Base-by-base conservation (phyloP, 768 basidiomycete genomes). In the Suillus alpinus region DNA sequence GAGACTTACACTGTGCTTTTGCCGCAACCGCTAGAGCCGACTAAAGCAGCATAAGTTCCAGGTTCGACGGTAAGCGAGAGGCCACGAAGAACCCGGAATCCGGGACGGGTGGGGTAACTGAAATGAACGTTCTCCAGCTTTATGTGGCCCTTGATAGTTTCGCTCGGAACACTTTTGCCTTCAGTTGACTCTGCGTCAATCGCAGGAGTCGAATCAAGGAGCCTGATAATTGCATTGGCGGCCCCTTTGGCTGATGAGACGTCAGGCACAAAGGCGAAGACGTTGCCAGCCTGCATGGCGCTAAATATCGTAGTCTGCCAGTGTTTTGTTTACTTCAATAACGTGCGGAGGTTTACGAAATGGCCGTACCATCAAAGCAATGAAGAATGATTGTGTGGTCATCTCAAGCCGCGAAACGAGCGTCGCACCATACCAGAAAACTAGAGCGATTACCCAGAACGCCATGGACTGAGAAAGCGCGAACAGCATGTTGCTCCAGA, bases 91-190 rank as follows among this genome's bases (percentile, higher is more conserved):
- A 98, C 93, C 50, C 88, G 89, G 18, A 92, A 86, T 67, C 85
- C 85, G 40, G 92, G 90, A 44, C 95, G 81, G 5, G 91, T 92
- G 0, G 95, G 95, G 75, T 97, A 97, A 12, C 90, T 84, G 83
- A 98, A 97, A 70, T 87, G 85, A 32, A 96, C 82, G 63, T 89
- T 82, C 71, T 94, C 87, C 65, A 96, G 83, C 26, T 81, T 82
- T 61, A 96, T 85, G 62, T 83, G 86, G 13, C 91, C 91, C 39
- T 75, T 69, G 37, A 81, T 77, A 18, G 75, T 73, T 16, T 75
- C 67, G 29, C 73, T 69, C 44, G 83, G 77, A 23, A 88, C 67
- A 0, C 67, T 67, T 68, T 86, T 85, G 59, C 91, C 91, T 53
- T 82, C 84, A 3, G 78, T 73, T 1, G 87, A 88, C 65, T 92